These are phyloP conservation scores for Fraxinus xanthoxyloides DNA, from an alignment of 305 asterid genomes.

Conservation along the genomic window DNA sequence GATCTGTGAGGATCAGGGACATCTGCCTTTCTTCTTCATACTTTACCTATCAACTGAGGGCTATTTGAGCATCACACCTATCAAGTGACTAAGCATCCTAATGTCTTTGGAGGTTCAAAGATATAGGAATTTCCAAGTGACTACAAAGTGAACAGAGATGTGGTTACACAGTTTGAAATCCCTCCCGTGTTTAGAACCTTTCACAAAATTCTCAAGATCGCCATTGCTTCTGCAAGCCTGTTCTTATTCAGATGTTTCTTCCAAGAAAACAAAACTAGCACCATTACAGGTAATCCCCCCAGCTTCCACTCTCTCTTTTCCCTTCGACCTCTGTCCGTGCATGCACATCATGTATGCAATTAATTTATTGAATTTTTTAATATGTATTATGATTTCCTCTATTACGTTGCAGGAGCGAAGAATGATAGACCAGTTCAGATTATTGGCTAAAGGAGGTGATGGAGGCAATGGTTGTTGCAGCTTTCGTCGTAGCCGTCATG, in stretches of 20 bases:
- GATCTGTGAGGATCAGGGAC: conserved; percentile 1
- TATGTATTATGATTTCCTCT: conserved; percentile 16
- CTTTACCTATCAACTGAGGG: conserved; percentile 15
- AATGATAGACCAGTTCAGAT: conserved; percentile 75
- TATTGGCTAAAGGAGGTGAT: conserved; percentile 92
- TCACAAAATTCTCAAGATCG: conserved; percentile 34
- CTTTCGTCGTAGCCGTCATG: conserved; percentile 72
- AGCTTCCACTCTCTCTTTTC: conserved; percentile 8
- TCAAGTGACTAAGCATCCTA: background rate
- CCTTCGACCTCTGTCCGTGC: background rate
- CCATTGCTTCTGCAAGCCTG: conserved; percentile 42
- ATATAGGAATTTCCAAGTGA: conserved; percentile 17
- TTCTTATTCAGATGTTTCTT: conserved; percentile 53
- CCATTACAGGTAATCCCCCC: conserved; percentile 62
- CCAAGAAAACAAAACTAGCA: conserved; percentile 53
- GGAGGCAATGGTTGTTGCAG: conserved; percentile 94
- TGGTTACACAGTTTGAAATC: conserved; percentile 35
- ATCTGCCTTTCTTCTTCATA: conserved; percentile 2
- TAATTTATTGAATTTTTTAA: background rate
- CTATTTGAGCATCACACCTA: conserved; percentile 4
- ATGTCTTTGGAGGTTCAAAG: conserved; percentile 5
- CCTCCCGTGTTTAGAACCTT: conserved; percentile 28
- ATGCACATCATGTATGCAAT: conserved; percentile 6
- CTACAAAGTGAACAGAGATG: conserved; percentile 36
- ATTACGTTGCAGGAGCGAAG: conserved; percentile 65